Conservation (phyloP, 2,329 filamentous ascomycete species). For the Alternaria brassicae region DNA sequence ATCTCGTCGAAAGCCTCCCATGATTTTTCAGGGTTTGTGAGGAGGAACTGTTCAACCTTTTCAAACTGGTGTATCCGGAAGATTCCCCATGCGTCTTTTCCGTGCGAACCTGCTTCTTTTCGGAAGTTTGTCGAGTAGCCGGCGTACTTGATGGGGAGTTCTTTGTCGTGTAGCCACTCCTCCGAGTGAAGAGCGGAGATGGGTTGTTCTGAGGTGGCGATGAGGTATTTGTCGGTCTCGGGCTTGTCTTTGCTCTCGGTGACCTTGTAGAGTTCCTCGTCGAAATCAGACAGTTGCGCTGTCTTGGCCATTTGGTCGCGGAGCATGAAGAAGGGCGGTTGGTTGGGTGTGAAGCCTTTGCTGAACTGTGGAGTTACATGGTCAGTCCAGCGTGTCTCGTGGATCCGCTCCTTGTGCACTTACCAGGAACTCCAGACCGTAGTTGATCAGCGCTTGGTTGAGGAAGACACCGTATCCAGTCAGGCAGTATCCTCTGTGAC, state of each 20-base stretch:
- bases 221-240: slow-evolving; percentile 78
- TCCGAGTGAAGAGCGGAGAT: slow-evolving; percentile 91
- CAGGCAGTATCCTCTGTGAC: slow-evolving; percentile 92
- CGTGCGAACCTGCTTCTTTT: slow-evolving; percentile 90
- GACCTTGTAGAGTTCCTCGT: slow-evolving; percentile 98
- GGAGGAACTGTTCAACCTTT: slow-evolving; percentile 60
- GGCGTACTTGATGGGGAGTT: slow-evolving; percentile 84
- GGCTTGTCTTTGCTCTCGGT: slow-evolving; percentile 77
- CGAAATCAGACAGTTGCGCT: slow-evolving; percentile 94
- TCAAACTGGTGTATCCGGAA: slow-evolving; percentile 99
- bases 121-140: slow-evolving; percentile 96
- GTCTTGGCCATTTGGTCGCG: slow-evolving; percentile 98
- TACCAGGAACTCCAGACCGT: slow-evolving; percentile 60
- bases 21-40: slow-evolving; percentile 76
- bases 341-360: slow-evolving; percentile 79
- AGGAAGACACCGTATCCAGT: slow-evolving; percentile 88
- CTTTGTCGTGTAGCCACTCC: slow-evolving; percentile 83
- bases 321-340: slow-evolving; percentile 74
- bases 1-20: slow-evolving; percentile 95
- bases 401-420: neutral
- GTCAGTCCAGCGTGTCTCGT: neutral
- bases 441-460: slow-evolving; percentile 93
- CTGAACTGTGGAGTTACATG: slow-evolving; percentile 52
- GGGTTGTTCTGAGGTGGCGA: slow-evolving; percentile 91
- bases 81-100: slow-evolving; percentile 95